Evolutionary conservation across 768 basidiomycete genomes (phyloP).

Genomic region (Rhodotorula babjevae): DNA sequence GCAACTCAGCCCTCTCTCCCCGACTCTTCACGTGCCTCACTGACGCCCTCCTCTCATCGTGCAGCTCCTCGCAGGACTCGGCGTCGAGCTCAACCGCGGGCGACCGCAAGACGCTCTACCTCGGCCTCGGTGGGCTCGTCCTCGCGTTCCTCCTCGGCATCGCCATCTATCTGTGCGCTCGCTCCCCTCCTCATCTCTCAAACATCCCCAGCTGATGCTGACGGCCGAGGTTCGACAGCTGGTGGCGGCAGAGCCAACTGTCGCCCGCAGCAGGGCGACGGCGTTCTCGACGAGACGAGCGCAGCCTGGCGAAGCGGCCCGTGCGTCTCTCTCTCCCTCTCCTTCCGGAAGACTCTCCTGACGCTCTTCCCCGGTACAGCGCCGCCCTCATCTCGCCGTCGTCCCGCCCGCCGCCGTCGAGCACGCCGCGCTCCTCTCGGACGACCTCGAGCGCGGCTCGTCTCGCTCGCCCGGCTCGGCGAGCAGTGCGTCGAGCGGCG

Average conservation of each 20-base stretch:
- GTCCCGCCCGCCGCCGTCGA: neutral
- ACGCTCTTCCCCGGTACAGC: accelerated
- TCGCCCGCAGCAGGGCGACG: neutral
- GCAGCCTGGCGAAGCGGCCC: neutral
- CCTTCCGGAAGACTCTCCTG: neutral
- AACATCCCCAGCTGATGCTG: no score
- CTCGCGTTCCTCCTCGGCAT: neutral
- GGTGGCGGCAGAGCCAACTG: neutral
- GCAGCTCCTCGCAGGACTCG: neutral
- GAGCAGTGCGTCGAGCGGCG: neutral
- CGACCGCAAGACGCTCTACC: neutral
- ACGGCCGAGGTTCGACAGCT: neutral
- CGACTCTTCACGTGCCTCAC: no score
- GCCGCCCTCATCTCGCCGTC: neutral
- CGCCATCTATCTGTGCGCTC: neutral
- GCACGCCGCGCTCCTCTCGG: neutral
- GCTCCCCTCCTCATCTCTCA: neutral
- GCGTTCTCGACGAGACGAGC: neutral
- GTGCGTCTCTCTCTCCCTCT: neutral
- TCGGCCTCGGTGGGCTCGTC: neutral
- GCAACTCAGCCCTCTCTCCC: no score
- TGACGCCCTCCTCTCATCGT: no score
- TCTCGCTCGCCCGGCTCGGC: neutral
- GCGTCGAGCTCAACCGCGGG: neutral
- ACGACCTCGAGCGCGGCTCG: neutral